Evolutionary conservation across 2,329 filamentous ascomycete species (phyloP), one percentile per base, ranked within the genome.

Genomic region (Mycosphaerella arachidis): DNA sequence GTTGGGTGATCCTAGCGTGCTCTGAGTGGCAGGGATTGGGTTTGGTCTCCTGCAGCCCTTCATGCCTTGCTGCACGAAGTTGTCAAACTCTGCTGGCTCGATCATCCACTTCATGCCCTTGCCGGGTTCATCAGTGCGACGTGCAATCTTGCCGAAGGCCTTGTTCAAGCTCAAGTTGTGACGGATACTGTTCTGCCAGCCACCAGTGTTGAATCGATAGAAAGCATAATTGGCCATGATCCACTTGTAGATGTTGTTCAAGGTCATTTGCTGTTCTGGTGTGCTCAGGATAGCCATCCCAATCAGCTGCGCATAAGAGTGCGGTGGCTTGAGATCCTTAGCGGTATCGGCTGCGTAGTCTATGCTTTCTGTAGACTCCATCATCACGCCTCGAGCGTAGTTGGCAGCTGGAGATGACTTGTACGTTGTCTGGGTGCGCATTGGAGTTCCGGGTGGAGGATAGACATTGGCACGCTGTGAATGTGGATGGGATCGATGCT

Each of bases 61-160:
- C 67, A 81, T 75, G 53, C 78, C 78, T 67, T 89, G 90, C 72
- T 89, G 89, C 61, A 91, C 83, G 80, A 97, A 96, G 56, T 96
- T 93, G 18, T 97, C 91, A 53, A 89, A 86, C 65, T 88, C 84
- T 64, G 95, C 90, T 1, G 90, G 83, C 4, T 91, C 86, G 70
- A 99, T 92, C 75, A 93, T 91, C 94, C 94, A 99, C 73, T 97
- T 97, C 92, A 97, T 97, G 30, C 94, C 94, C 74, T 99, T 99
- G 12, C 94, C 94, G 24, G 94, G 94, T 73, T 99, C 94, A 68
- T 97, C 91, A 0, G 92, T 96, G 16, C 90, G 88, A 51, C 94
- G 87, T 3, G 94, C 90, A 8, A 96, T 89, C 75, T 99, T 99
- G 68, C 92, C 87, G 71, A 99, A 99, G 0, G 89, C 86, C 73